Base-by-base conservation (phyloP, 129 eudicot species). In the Deinandra increscens region DNA sequence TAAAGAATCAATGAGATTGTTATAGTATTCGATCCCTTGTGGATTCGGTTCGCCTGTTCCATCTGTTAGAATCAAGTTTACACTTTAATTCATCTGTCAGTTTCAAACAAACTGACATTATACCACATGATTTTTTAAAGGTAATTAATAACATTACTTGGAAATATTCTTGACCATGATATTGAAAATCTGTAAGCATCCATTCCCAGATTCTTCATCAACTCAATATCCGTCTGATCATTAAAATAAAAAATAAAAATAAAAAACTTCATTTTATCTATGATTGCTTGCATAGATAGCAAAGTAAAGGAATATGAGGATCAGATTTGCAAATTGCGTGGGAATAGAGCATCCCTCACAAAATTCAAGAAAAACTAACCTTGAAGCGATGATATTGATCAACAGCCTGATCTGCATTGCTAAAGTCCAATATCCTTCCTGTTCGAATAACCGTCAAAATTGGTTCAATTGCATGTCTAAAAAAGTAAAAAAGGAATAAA, bases 101-200 rank as follows among this genome's bases (percentile, higher is more conserved):
- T 76, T 48, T 60, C 48, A 69, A 69, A 8, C 38, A 68, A 50
- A 83, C 66, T 29, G 67, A 54, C 60, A 23, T 5, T 13, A 68
- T 26, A 68, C 45, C 78, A 65, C 65, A 48, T 26, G 17, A n/a
- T 22, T 5, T 31, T 54, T 18, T 51, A 4, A 36, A 34, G 13
- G 31, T n/a, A 69, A 54, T 44, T 34, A 20, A 31, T 59, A 45
- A 53, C 65, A 82, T 83, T 87, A 93, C 98, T 79, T 70, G 98
- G 95, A 69, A 86, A 87, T 62, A 93, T 89, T 87, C 98, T 83
- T 46, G 98, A 73, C 98, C 98, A 93, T 62, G 98, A 89, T 65
- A 93, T 87, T 33, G 98, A 93, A 77, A 93, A 93, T 83, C 98
- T 89, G 67, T 89, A 93, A 68, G 98, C 98, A 81, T 93, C 97